Evolutionary conservation across 2,329 filamentous ascomycete species (phyloP), one percentile per base, ranked within the genome.

Genomic region (Colletotrichum scovillei): DNA sequence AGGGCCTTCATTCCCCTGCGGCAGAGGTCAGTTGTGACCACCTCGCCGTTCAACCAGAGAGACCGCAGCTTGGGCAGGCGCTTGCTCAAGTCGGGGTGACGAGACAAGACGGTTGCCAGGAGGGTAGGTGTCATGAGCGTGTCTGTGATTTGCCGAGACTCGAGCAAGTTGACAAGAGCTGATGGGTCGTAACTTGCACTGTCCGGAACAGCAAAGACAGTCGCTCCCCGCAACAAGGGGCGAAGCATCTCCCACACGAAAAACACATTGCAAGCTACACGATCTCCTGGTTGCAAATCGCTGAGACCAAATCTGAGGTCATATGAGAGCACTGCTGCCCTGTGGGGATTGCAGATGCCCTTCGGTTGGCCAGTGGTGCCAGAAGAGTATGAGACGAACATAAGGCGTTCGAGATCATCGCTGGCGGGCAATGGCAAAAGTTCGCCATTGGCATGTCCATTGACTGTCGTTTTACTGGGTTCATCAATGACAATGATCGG

Each of bases 231-330:
- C 67, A 96, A 80, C 57, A 96, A 85, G 9, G 94, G 94, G 5
- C 94, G 92, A 67, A 96, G 81, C 69, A 95, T 95, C 80, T 96
- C 94, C 94, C 94, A 96, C 59, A 95, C 88, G 79, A 96, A 96
- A 81, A 95, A 96, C 72, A 95, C 94, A 85, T 95, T 96, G 84
- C 93, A 95, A n/a, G 94, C 94, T 12, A 95, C 93, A 7, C 94
- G 89, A 76, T 95, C 94, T 19, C 93, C 93, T 0, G 91, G 92
- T 22, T 88, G 82, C 3, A 94, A 84, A 79, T 95, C 92, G 76
- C 91, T 92, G 62, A 95, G 81, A 11, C 84, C 86, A 78, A 95
- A 95, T 80, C 94, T 86, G 75, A 94, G 81, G 76, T 94, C 86
- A 79, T 95, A 95, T 7, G 93, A 95, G 32, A 89, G 87, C 1